Percentiles rank a stretch among this genome's conserved stretches.
phyloP scores from a whole-genome alignment of 257 asterid species.

The Marsdenia floribunda region DNA sequence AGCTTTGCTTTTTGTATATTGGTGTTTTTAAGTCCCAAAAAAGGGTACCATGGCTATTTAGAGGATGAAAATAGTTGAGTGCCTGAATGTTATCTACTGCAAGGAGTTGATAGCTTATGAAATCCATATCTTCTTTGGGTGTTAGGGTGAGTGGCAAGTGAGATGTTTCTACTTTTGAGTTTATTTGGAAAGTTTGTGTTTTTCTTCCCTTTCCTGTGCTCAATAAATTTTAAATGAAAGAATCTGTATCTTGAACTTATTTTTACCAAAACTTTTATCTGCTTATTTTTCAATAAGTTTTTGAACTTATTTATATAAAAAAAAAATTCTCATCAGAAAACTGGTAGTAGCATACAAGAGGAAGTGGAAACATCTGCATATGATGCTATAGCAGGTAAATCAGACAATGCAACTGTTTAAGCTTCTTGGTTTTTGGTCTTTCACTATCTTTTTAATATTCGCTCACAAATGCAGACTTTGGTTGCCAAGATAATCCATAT shows the following conservation, averaged over 20 bases:
- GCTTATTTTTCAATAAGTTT: not conserved
- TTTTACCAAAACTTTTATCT: not conserved
- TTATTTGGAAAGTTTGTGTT: not conserved
- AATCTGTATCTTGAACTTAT: not conserved
- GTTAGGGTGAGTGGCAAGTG: not conserved
- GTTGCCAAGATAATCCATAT: conserved; percentile 48
- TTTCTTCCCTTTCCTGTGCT: not conserved
- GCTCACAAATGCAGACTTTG: conserved; percentile 42
- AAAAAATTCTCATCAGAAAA: conserved; percentile 45
- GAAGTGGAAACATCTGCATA: conserved; percentile 80
- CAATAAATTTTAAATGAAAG: not conserved
- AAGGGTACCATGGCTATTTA: not conserved
- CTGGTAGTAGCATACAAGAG: conserved; percentile 52
- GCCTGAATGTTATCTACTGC: not conserved
- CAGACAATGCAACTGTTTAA: conserved; percentile 16
- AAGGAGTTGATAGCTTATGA: not conserved
- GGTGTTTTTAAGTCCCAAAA: not conserved
- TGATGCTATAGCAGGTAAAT: conserved; percentile 62
- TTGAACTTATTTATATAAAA: not conserved
- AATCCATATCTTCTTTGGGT: not conserved
- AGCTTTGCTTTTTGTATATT: not conserved
- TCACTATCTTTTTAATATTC: conserved; percentile 17
- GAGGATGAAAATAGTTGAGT: not conserved
- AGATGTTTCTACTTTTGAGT: not conserved
- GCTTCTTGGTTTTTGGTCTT: conserved; percentile 19